Evolutionary conservation across 2,329 filamentous ascomycete species (phyloP), one percentile per base, ranked within the genome.

Genomic region (Arthrinium puccinioides): DNA sequence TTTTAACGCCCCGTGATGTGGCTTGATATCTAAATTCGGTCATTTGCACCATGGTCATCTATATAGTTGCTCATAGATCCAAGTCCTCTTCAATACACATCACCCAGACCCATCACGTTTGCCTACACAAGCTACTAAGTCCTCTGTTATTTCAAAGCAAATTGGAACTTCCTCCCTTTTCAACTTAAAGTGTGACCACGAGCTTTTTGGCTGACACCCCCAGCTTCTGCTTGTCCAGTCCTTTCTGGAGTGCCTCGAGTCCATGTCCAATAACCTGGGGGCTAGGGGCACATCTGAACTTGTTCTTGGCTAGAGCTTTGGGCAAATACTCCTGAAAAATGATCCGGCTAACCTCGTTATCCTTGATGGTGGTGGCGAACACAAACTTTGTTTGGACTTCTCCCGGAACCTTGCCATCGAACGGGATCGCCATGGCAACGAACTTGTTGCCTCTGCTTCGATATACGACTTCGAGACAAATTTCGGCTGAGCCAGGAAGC

Each of bases 271-370:
- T 50, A 8, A 62, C 48, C 2, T 36, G 32, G 6, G 54, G 44
- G 32, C 47, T 46, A 6, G 57, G 59, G 8, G 43, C 41, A 6
- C 47, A 42, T 24, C 48, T 39, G 20, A 48, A 57, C 31, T 43
- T 41, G 18, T 47, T 49, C 15, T 40, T 37, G 4, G 40, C 45
- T 13, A 61, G 39, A 0, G 55, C 55, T 8, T 38, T 26, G 0
- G 54, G 49, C 13, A 60, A 31, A 28, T 50, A 59, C 2, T 46
- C 21, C 4, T 35, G 31, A 32, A 38, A 59, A 27, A 59, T 40
- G 3, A 37, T 19, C 10, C 41, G 37, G 2, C 44, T 49, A 5
- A 57, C 44, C 5, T 51, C 42, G 33, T 49, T 49, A 6, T 48
- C 44, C 39, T 44, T 46, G 36, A 49, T 45, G 14, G 29, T 38